Evolutionary conservation across 2,329 filamentous ascomycete genomes (phyloP).

Genomic region (Trichoderma sp.): DNA sequence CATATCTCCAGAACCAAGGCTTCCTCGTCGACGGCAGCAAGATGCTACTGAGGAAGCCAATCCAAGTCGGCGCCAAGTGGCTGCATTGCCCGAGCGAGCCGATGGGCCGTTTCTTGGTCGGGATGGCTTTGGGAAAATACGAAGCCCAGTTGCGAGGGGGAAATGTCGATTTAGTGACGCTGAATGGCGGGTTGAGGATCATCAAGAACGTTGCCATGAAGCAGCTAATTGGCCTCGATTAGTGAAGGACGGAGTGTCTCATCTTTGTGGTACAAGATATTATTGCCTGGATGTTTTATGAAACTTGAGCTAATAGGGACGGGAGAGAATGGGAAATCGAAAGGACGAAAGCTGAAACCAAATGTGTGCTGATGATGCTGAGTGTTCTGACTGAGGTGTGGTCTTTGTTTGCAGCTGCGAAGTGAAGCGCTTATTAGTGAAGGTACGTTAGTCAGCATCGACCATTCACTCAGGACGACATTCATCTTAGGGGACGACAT

Average conservation of each 20-base stretch:
- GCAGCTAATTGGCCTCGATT: not conserved
- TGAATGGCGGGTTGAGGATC: constrained; percentile 1
- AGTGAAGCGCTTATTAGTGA: not conserved
- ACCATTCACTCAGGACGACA: not conserved
- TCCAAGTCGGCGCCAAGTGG: constrained; percentile 5
- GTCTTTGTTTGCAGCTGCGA: not conserved
- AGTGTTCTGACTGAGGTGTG: not conserved
- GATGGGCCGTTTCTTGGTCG: not conserved
- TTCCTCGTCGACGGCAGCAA: not conserved
- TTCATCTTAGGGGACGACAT: not conserved
- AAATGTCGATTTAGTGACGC: not conserved
- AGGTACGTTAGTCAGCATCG: not conserved
- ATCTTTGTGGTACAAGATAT: not conserved
- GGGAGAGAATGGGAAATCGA: not conserved
- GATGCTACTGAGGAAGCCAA: not conserved
- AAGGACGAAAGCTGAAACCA: not conserved
- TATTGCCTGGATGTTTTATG: not conserved
- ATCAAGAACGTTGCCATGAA: constrained; percentile 2
- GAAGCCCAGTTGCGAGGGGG: not conserved
- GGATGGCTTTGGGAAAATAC: not conserved
- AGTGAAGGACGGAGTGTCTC: not conserved
- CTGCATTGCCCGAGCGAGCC: constrained; percentile 5
- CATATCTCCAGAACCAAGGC: not conserved
- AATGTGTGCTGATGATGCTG: not conserved
- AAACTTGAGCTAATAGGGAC: not conserved